A percentile compares a stretch with the other conserved stretches of the same genome.
Evolutionary conservation across 768 basidiomycete genomes (phyloP).

Genomic region (Panellus pusillus): DNA sequence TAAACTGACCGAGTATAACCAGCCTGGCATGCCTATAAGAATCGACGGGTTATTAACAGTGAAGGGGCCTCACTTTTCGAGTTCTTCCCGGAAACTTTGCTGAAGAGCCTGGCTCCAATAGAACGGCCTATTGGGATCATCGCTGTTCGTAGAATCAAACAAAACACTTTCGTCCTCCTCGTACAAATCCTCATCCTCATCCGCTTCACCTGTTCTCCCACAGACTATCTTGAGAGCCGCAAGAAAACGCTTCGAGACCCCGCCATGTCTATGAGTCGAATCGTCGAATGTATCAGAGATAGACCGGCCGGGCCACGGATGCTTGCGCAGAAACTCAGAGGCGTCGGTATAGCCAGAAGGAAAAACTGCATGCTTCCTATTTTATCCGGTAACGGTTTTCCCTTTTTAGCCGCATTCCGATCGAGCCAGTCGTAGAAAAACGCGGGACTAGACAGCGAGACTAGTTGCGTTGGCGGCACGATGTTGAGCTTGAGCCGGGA

Average conservation of each 20-base stretch:
- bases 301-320: constrained; percentile 87
- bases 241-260: constrained; percentile 64
- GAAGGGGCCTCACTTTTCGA: constrained; percentile 65
- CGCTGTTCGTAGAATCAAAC: constrained; percentile 64
- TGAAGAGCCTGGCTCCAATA: constrained; percentile 82
- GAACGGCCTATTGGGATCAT: constrained; percentile 60
- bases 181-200: constrained; percentile 55
- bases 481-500: constrained; percentile 71
- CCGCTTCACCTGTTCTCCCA: constrained; percentile 76
- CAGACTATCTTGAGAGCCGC: constrained; percentile 78
- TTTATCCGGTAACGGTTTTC: constrained; percentile 81
- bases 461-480: constrained; percentile 84
- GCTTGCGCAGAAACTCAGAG: constrained; percentile 79
- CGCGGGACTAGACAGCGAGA: constrained; percentile 77
- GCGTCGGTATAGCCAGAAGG: constrained; percentile 82
- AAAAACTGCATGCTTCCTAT: constrained; percentile 91
- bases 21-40: constrained; percentile 47
- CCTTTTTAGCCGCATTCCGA: constrained; percentile 77
- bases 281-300: constrained; percentile 87
- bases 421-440: constrained; percentile 96
- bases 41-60: background rate
- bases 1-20: constrained; percentile 69
- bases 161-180: constrained; percentile 72
- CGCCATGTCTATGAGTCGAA: constrained; percentile 72
- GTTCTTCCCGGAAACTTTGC: constrained; percentile 80